These are phyloP conservation scores for Psilocybe cubensis DNA, from an alignment of 768 basidiomycete genomes.

Conservation along the genomic window DNA sequence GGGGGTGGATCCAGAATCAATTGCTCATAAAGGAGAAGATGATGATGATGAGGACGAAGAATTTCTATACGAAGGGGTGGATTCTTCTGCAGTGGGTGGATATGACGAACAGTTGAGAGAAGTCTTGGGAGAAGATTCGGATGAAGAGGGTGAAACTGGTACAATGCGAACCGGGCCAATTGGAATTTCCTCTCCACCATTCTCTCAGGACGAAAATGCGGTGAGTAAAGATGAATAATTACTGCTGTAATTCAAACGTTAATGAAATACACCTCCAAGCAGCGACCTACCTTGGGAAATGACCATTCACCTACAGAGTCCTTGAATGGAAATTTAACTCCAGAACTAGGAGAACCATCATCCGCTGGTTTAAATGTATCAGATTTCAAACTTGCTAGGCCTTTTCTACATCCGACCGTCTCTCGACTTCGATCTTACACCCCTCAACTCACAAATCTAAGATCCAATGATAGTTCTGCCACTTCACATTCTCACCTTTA, in stretches of 20 bases:
- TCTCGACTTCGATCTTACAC: slow-evolving; percentile 79
- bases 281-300: too few relatives aligned
- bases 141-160: slow-evolving; percentile 47
- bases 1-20: slow-evolving; percentile 34
- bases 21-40: slow-evolving; percentile 34
- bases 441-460: slow-evolving; percentile 47
- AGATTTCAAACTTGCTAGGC: slow-evolving; percentile 47
- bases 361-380: slow-evolving; percentile 36
- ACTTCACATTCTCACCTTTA: slow-evolving; percentile 47
- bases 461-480: slow-evolving; percentile 44
- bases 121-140: slow-evolving; percentile 64
- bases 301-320: slow-evolving; percentile 41
- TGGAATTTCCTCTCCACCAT: slow-evolving; percentile 31
- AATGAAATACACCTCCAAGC: too few relatives aligned
- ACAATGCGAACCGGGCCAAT: slow-evolving; percentile 46
- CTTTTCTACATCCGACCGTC: slow-evolving; percentile 74
- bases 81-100: slow-evolving; percentile 53
- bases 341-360: slow-evolving; percentile 39
- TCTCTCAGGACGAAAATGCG: slow-evolving; percentile 27
- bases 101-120: slow-evolving; percentile 76
- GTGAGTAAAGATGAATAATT: slow-evolving; percentile 24
- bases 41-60: slow-evolving; percentile 53
- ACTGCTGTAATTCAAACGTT: neutral
- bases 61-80: slow-evolving; percentile 77
- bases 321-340: slow-evolving; percentile 38